A percentile compares a stretch with the other conserved stretches of the same genome.
phyloP scores from a whole-genome alignment of 352 stramenopile genomes.

The Globisporangium apiculatum region DNA sequence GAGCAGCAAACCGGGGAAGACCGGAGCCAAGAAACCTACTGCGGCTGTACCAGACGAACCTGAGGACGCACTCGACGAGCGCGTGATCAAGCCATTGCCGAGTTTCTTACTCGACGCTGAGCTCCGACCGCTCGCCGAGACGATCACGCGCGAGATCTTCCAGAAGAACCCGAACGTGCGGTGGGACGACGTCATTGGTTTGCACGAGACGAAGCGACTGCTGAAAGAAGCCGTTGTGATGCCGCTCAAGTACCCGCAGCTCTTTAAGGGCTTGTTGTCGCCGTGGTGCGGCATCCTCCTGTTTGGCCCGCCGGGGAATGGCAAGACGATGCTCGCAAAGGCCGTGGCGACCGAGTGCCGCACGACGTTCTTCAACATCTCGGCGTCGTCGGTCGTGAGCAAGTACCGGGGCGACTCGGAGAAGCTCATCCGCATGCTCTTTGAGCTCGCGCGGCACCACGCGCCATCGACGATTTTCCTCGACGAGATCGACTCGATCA shows the following conservation, averaged over 20 bases:
- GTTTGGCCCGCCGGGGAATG: conserved; percentile 79
- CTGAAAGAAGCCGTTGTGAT: conserved; percentile 94
- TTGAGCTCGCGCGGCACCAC: conserved; percentile 75
- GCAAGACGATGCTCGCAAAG: conserved; percentile 88
- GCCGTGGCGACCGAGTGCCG: conserved; percentile 80
- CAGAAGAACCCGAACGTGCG: conserved; percentile 85
- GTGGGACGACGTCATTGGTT: conserved; percentile 87
- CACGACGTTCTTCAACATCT: conserved; percentile 88
- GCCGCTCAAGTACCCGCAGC: conserved; percentile 91
- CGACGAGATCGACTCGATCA: conserved; percentile 87
- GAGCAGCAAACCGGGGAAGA: conserved; percentile 15
- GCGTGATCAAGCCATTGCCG: conserved; percentile 83
- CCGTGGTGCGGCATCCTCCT: conserved; percentile 89
- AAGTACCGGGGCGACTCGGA: conserved; percentile 84
- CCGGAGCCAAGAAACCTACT: conserved; percentile 25
- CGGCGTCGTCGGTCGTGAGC: conserved; percentile 80
- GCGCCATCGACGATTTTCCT: conserved; percentile 84
- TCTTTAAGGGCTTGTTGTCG: conserved; percentile 90
- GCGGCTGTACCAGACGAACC: conserved; percentile 16
- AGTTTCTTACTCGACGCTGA: conserved; percentile 84
- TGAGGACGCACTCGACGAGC: conserved; percentile 58
- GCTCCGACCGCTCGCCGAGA: conserved; percentile 77
- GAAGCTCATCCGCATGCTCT: conserved; percentile 83
- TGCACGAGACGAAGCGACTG: conserved; percentile 90
- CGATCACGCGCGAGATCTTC: conserved; percentile 91